These are phyloP conservation scores for Crepidotus variabilis DNA, from an alignment of 768 basidiomycete species.

Conservation along the genomic window DNA sequence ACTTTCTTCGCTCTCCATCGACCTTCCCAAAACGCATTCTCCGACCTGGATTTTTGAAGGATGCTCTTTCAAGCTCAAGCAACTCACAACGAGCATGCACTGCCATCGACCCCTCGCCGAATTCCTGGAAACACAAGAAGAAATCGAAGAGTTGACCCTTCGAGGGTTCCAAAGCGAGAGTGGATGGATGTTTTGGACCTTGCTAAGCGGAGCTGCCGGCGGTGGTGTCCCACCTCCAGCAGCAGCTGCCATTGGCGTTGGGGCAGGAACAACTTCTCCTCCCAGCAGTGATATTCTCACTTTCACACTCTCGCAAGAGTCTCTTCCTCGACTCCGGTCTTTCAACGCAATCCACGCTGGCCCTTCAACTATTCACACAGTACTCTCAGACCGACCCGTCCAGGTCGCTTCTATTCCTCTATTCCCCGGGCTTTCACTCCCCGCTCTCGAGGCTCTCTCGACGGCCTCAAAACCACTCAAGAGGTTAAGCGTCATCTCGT, in stretches of 20 bases:
- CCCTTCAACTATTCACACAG: conserved; percentile 37
- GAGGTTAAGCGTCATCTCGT: conserved; percentile 56
- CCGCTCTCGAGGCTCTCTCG: conserved; percentile 41
- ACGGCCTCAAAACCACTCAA: conserved; percentile 33
- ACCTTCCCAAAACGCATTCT: conserved; percentile 38
- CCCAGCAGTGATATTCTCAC: not conserved
- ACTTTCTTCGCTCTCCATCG: conserved; percentile 44
- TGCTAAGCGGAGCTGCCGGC: conserved; percentile 15
- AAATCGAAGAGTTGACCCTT: conserved; percentile 49
- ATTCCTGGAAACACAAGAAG: conserved; percentile 49
- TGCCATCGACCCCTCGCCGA: conserved; percentile 42
- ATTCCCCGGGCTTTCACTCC: conserved; percentile 33
- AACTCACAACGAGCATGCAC: conserved; percentile 54
- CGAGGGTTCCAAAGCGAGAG: conserved; percentile 42
- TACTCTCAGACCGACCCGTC: conserved; percentile 47
- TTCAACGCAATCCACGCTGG: conserved; percentile 54
- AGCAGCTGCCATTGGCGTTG: not conserved
- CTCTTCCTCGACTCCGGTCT: conserved; percentile 8
- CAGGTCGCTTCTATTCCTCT: conserved; percentile 50
- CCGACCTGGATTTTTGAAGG: conserved; percentile 48
- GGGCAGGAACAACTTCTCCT: not conserved
- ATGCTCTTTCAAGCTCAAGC: conserved; percentile 32
- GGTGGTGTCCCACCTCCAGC: not conserved
- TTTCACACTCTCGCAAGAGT: conserved; percentile 16
- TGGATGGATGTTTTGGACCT: conserved; percentile 12